Evolutionary conservation across 1,284 basidiomycete species (phyloP).

Genomic region (Porogramme epimiltina): DNA sequence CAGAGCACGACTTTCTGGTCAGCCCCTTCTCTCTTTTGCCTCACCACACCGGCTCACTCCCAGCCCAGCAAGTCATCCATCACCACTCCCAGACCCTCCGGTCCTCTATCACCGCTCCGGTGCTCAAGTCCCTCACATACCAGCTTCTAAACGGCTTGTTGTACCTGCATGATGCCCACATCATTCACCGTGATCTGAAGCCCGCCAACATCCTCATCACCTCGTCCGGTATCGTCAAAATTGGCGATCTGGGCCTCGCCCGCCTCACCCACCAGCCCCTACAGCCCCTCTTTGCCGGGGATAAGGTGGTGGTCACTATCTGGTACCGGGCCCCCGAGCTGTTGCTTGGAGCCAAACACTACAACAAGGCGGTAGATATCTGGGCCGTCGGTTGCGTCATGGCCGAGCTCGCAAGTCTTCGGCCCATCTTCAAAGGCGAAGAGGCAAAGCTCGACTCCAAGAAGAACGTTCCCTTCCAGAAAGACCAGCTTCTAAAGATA

Average conservation of each 20-base stretch:
- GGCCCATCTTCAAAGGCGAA: slow-evolving; percentile 99
- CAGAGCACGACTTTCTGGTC: slow-evolving; percentile 96
- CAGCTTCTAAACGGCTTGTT: slow-evolving; percentile 96
- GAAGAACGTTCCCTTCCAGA: slow-evolving; percentile 93
- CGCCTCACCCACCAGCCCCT: slow-evolving; percentile 85
- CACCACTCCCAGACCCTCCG: slow-evolving; percentile 93
- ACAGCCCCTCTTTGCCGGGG: slow-evolving; percentile 84
- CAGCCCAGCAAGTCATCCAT: slow-evolving; percentile 94
- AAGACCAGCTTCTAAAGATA: slow-evolving; percentile 93
- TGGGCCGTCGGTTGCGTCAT: slow-evolving; percentile 98
- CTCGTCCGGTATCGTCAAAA: slow-evolving; percentile 89
- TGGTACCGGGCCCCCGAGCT: slow-evolving; percentile 99
- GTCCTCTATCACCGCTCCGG: slow-evolving; percentile 64
- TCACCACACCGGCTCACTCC: background rate
- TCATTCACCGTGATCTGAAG: slow-evolving; percentile 96
- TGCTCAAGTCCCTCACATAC: slow-evolving; percentile 92
- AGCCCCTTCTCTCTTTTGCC: slow-evolving; percentile 26
- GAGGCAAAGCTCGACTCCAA: slow-evolving; percentile 95
- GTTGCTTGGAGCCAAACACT: slow-evolving; percentile 93
- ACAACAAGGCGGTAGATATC: slow-evolving; percentile 92
- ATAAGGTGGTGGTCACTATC: slow-evolving; percentile 99
- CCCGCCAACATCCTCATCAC: slow-evolving; percentile 99
- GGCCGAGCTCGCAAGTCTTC: slow-evolving; percentile 89
- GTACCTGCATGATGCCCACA: slow-evolving; percentile 94
- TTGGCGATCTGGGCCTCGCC: slow-evolving; percentile 95